Evolutionary conservation across 495 filamentous ascomycete species (phyloP).

Genomic region (Cercophora sp.): DNA sequence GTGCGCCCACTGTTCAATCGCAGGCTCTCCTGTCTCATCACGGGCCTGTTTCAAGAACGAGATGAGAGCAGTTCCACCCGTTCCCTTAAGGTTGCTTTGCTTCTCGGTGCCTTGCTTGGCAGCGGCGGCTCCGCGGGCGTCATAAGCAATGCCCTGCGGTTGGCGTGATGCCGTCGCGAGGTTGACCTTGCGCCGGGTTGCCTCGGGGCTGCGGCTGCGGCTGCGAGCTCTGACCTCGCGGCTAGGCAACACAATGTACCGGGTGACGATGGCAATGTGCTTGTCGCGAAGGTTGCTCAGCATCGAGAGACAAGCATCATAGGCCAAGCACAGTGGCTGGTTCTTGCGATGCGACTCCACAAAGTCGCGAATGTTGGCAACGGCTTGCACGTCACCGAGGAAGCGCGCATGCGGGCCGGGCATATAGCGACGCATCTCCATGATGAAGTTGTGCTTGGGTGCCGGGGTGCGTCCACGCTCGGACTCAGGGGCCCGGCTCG

Average conservation of each 20-base stretch:
- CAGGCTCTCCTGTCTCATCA: conserved; percentile 92
- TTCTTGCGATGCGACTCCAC: conserved; percentile 64
- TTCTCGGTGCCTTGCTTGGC: conserved; percentile 22
- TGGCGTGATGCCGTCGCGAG: conserved; percentile 58
- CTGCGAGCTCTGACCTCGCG: conserved; percentile 46
- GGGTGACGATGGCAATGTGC: conserved; percentile 92
- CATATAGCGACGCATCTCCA: conserved; percentile 97
- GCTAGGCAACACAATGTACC: conserved; percentile 82
- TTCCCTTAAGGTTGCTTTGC: conserved; percentile 69
- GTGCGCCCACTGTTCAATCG: conserved; percentile 77
- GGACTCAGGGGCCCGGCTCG: conserved; percentile 38
- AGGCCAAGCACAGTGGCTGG: conserved; percentile 67
- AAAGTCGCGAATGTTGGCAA: conserved; percentile 86
- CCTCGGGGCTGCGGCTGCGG: conserved; percentile 42
- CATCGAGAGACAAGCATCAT: conserved; percentile 88
- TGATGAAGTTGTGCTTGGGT: conserved; percentile 82
- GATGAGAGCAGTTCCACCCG: conserved; percentile 87
- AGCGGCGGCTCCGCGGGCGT: conserved; percentile 20
- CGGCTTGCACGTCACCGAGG: conserved; percentile 68
- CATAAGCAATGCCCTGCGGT: conserved; percentile 34
- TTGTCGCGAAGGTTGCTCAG: conserved; percentile 86
- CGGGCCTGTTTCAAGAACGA: conserved; percentile 92
- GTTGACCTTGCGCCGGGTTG: conserved; percentile 50
- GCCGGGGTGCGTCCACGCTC: conserved; percentile 50
- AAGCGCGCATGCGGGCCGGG: conserved; percentile 88